These are phyloP conservation scores for Penicillium longicatenatum DNA, from an alignment of 495 filamentous ascomycete genomes.

Conservation along the genomic window DNA sequence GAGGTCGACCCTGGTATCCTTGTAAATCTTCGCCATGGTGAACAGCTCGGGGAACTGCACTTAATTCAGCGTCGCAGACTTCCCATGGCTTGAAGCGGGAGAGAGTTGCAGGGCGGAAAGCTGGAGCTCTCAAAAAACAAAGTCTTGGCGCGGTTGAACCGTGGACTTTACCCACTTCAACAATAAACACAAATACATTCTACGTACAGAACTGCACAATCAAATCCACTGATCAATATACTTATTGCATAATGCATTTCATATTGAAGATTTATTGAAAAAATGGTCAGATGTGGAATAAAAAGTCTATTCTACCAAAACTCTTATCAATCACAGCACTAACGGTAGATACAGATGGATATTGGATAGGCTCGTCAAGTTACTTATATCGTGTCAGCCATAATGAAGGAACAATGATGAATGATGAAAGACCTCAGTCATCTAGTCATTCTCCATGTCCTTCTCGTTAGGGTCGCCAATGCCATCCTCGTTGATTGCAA, in stretches of 20 bases:
- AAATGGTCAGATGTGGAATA: neutral
- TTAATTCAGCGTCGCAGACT: slow-evolving; percentile 31
- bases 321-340: slow-evolving; percentile 1
- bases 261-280: neutral
- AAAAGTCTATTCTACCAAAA: neutral
- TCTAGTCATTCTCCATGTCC: slow-evolving; percentile 80
- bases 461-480: slow-evolving; percentile 96
- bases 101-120: slow-evolving; percentile 40
- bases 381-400: slow-evolving; percentile 31
- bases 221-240: too few species aligned
- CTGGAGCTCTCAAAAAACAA: slow-evolving; percentile 50
- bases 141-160: slow-evolving; percentile 44
- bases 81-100: slow-evolving; percentile 37
- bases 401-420: slow-evolving; percentile 4
- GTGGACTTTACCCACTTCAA: slow-evolving; percentile 1
- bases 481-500: slow-evolving; percentile 95
- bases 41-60: slow-evolving; percentile 25
- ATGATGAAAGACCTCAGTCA: neutral
- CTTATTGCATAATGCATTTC: too few species aligned
- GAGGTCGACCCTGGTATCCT: slow-evolving; percentile 82
- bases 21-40: slow-evolving; percentile 65
- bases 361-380: slow-evolving; percentile 32
- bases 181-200: neutral
- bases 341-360: slow-evolving; percentile 4
- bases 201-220: neutral